Evolutionary conservation across 2,329 filamentous ascomycete genomes (phyloP).

Genomic region (Nemania abortiva): DNA sequence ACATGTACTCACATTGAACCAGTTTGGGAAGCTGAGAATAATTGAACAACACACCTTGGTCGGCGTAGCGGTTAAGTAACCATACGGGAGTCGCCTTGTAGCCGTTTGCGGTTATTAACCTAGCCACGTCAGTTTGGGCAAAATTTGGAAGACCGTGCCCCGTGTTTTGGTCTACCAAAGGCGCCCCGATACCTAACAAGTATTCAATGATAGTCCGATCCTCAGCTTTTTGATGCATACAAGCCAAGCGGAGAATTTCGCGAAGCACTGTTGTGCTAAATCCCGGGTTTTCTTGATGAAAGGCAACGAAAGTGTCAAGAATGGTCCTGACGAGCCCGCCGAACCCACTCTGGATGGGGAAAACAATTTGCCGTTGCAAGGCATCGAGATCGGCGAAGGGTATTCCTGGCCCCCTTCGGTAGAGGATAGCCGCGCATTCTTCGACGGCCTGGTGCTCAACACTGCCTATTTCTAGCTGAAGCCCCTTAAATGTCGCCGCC

Average conservation of each 20-base stretch:
- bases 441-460: background rate
- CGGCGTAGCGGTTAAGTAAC: background rate
- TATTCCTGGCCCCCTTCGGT: background rate
- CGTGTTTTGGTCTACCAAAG: too few relatives aligned
- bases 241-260: background rate
- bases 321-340: background rate
- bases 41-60: background rate
- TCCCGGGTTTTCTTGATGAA: background rate
- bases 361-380: background rate
- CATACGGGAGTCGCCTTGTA: background rate
- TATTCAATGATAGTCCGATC: conserved; percentile 1
- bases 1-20: background rate
- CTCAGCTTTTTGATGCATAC: background rate
- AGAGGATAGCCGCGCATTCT: conserved; percentile 21
- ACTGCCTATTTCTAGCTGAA: background rate
- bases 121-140: background rate
- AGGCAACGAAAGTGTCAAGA: background rate
- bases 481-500: background rate
- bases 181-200: conserved; percentile 8
- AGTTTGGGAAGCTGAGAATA: background rate
- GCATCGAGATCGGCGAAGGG: background rate
- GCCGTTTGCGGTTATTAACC: too few relatives aligned
- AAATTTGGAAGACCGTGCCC: too few relatives aligned
- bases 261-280: background rate
- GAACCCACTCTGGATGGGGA: background rate